Evolutionary conservation across 2,329 filamentous ascomycete genomes (phyloP).

Genomic region (Paecilomyces sp.): DNA sequence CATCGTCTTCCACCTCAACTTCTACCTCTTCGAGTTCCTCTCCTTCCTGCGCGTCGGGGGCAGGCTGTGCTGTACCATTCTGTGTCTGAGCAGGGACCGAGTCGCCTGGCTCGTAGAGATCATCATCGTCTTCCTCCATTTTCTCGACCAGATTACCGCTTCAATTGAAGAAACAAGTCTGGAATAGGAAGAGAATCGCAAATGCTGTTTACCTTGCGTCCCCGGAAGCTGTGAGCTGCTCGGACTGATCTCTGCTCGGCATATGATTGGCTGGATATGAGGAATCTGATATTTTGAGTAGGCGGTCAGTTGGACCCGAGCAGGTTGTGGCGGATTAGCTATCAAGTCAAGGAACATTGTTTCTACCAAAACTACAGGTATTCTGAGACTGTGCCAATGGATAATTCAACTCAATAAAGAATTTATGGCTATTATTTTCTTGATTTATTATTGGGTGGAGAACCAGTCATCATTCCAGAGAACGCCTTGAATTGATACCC

Average conservation of each 20-base stretch:
- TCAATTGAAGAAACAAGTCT: slow-evolving; percentile 2
- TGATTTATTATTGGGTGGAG: too few relatives aligned
- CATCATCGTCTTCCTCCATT: slow-evolving; percentile 43
- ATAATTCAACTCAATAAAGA: too few relatives aligned
- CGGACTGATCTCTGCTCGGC: background rate
- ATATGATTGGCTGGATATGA: background rate
- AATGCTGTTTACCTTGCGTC: slow-evolving; percentile 9
- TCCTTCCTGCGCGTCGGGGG: slow-evolving; percentile 23
- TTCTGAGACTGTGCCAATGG: too few relatives aligned
- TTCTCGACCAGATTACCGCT: slow-evolving; percentile 5
- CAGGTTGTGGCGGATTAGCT: background rate
- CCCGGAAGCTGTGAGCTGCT: slow-evolving; percentile 1
- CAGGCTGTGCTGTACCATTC: slow-evolving; percentile 19
- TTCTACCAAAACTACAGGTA: too few relatives aligned
- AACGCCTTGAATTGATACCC: too few relatives aligned
- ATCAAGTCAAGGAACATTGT: too few relatives aligned
- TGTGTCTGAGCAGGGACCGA: slow-evolving; percentile 20
- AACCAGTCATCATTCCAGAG: too few relatives aligned
- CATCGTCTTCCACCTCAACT: slow-evolving; percentile 34
- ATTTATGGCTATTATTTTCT: too few relatives aligned
- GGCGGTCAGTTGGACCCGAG: background rate
- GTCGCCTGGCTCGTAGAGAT: slow-evolving; percentile 39
- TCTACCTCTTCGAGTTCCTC: slow-evolving; percentile 28
- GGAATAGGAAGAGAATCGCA: slow-evolving; percentile 3
- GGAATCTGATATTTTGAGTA: background rate